Evolutionary conservation across 441 rosid species (phyloP).

Genomic region (Syzygium malaccense): DNA sequence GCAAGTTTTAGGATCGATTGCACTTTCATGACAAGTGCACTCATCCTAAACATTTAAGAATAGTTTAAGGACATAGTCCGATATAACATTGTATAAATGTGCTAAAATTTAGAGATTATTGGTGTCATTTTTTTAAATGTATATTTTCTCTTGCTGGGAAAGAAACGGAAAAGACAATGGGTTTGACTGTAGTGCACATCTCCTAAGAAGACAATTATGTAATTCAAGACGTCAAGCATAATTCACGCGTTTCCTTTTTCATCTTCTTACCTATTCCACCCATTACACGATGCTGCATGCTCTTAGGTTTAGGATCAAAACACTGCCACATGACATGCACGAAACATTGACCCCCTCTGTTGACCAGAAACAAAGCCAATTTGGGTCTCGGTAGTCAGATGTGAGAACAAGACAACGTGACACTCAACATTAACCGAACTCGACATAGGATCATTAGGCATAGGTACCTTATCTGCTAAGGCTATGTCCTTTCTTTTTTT

Average conservation of each 20-base stretch:
- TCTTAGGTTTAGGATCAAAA: background rate
- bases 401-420: background rate
- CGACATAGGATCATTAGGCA: background rate
- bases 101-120: background rate
- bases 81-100: background rate
- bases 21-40: no score
- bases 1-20: no score
- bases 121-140: background rate
- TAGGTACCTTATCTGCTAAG: no score
- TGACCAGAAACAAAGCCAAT: background rate
- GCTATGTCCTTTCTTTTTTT: background rate
- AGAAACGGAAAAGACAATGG: rapidly evolving
- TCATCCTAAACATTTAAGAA: no score
- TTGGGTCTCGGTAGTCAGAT: background rate
- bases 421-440: background rate
- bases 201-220: background rate
- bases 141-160: background rate
- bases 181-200: background rate
- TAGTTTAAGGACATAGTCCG: rapidly evolving
- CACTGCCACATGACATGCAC: background rate
- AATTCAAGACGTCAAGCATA: background rate
- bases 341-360: background rate
- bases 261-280: background rate
- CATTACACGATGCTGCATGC: background rate
- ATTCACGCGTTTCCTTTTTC: background rate